phyloP scores from a whole-genome alignment of 306 rosid species.

The Dalbergia oliveri region DNA sequence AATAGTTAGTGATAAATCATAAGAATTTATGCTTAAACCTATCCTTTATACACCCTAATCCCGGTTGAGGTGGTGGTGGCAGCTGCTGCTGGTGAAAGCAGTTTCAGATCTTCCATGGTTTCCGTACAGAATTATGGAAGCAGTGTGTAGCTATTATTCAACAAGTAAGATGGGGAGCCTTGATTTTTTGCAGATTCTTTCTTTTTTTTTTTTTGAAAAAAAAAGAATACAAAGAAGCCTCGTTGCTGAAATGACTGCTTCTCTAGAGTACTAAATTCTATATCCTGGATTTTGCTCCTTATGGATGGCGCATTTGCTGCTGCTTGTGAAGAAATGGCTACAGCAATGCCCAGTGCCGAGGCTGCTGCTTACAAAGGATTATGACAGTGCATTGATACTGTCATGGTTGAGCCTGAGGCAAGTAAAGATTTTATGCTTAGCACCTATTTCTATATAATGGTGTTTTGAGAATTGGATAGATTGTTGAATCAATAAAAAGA shows the following conservation, averaged over 20 bases:
- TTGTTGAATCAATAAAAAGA: no score
- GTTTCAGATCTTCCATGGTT: conserved; percentile 99
- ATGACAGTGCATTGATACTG: conserved; percentile 82
- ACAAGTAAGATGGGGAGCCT: conserved; percentile 76
- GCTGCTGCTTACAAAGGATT: conserved; percentile 97
- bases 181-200: no score
- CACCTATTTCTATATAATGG: conserved; percentile 46
- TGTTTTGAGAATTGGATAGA: conserved; percentile 26
- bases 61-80: conserved; percentile 57
- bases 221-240: not conserved
- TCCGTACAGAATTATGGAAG: conserved; percentile 98
- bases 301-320: conserved; percentile 99
- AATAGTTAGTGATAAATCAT: no score
- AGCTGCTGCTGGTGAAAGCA: conserved; percentile 98
- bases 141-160: conserved; percentile 95
- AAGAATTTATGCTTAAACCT: no score
- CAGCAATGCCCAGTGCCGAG: conserved; percentile 99
- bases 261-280: conserved; percentile 84
- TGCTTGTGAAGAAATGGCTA: conserved; percentile 98
- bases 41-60: no score
- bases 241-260: conserved; percentile 47
- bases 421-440: no score
- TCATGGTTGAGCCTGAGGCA: conserved; percentile 80
- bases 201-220: conserved; percentile 20
- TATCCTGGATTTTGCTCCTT: conserved; percentile 95